Percentiles rank a stretch among this genome's conserved stretches.
phyloP scores from a whole-genome alignment of 805 yeast species.

The Lipomyces mesembrius region DNA sequence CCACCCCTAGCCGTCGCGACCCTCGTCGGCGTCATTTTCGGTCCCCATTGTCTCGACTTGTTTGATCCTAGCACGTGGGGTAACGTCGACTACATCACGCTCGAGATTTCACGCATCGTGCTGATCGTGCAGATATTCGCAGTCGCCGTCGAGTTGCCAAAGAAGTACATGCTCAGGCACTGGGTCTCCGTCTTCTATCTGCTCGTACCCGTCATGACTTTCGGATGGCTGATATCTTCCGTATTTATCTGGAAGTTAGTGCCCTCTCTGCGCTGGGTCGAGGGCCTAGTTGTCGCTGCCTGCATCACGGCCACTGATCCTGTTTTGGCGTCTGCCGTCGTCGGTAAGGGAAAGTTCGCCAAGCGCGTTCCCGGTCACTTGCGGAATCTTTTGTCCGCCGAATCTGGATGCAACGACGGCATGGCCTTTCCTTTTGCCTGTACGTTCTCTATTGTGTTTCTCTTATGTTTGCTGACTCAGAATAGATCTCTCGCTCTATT shows the following conservation, averaged over 20 bases:
- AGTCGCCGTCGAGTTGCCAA: constrained; percentile 90
- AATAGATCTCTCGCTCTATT: constrained; percentile 59
- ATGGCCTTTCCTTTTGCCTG: constrained; percentile 91
- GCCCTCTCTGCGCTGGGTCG: constrained; percentile 72
- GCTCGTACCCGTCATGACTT: constrained; percentile 84
- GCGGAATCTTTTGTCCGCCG: constrained; percentile 80
- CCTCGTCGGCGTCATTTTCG: constrained; percentile 81
- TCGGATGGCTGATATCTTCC: constrained; percentile 85
- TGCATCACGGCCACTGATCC: constrained; percentile 97
- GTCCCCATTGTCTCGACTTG: constrained; percentile 86
- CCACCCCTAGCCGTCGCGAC: constrained; percentile 64
- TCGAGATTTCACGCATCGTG: constrained; percentile 82
- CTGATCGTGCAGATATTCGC: constrained; percentile 89
- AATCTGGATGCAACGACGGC: constrained; percentile 91
- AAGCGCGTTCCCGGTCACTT: constrained; percentile 91
- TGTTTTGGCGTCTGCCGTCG: constrained; percentile 91
- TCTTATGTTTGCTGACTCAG: not conserved
- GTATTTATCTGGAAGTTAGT: constrained; percentile 77
- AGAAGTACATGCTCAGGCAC: constrained; percentile 83
- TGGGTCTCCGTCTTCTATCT: constrained; percentile 76
- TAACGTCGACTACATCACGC: constrained; percentile 75
- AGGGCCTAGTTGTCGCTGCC: constrained; percentile 75
- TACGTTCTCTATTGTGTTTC: constrained; percentile 8
- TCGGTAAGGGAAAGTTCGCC: constrained; percentile 91
- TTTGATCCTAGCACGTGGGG: constrained; percentile 86